Base-by-base conservation (phyloP, 305 asterid species). In the Fraxinus greggii region DNA sequence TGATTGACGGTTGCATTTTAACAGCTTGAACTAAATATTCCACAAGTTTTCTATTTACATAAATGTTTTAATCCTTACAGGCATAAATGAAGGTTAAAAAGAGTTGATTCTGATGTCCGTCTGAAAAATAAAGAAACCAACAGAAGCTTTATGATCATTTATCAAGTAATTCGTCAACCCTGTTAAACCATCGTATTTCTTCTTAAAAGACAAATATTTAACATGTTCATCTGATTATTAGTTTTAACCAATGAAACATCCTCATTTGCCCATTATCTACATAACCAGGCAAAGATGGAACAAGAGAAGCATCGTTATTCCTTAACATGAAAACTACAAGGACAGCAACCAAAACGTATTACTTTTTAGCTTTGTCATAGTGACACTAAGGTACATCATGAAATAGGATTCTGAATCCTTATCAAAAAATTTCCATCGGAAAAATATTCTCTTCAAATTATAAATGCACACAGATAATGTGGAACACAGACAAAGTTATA, bases 81-180 rank as follows among this genome's bases (percentile, higher is more conserved):
- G 59, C 80, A 56, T 77, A 23, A 77, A 77, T 23, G 35, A 35
- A 48, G 63, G 72, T 77, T 31, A 51, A 33, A 77, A 77, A 29
- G 10, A 19, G 33, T 17, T 29, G 26, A 21, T 61, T 61, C 70
- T 61, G 70, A 61, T 24, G 15, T 56, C 65, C 65, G 19, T 31
- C 33, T 12, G 33, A 28, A 78, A 28, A 56, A 7, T 61, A 24
- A 15, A 12, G 59, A 40, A 35, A 59, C 35, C 33, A 67, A 29
- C 73, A 79, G 45, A 40, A 40, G 26, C 9, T 42, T 23, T 48
- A 24, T 45, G 23, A n/a, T 28, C 72, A 51, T 73, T 70, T 23
- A 67, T 67, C 76, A 73, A 65, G 42, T 17, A 17, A 61, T 63
- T 35, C 9, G 45, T 33, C 23, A 36, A 65, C 76, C 72, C 81